Base-by-base conservation (phyloP, 2,329 filamentous ascomycete species). In the Aspergillus latus region DNA sequence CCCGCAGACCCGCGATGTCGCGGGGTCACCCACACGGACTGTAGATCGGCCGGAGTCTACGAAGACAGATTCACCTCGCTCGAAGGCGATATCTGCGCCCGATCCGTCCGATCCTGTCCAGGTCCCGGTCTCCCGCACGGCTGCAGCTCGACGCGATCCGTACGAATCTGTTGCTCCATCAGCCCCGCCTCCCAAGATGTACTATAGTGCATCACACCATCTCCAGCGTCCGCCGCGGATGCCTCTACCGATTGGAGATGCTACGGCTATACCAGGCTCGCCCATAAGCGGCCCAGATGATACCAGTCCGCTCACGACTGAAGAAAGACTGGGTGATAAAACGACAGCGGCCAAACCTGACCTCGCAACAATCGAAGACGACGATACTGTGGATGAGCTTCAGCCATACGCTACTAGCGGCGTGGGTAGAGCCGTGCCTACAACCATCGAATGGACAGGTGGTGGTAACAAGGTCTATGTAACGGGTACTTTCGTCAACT, bases 401-500 rank as follows among this genome's bases (percentile, higher is more conserved):
- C 83, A 87, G 39, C 72, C 76, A n/a, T 77, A 75, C 57, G 72
- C 76, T 16, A 84, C 89, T 34, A 87, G 90, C 66, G 88, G 88
- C 73, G 86, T 85, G 15, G 84, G 87, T 60, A 88, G 89, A 39
- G 89, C 89, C 6, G 89, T 97, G 42, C 90, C 91, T 1, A 96
- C 90, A 1, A 79, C 84, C 56, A 85, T 99, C 57, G 89, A 95
- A 74, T 99, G 94, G 94, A 84, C 83, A 62, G 83, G 85, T 7
- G 85, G 86, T 51, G 92, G 90, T 57, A 89, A 96, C 56, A 95
- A 92, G 74, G 86, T 97, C 62, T 99, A 96, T 72, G 92, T 99
- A 45, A 99, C 94, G 0, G 93, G 93, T 62, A 97, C 94, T 16
- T 97, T 97, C 70, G 95, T 96, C 66, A 90, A 93, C 72, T 99